Evolutionary conservation across 345 rosid genomes (phyloP), one percentile per base, ranked within the genome.

Genomic region (Luvunga scandens): DNA sequence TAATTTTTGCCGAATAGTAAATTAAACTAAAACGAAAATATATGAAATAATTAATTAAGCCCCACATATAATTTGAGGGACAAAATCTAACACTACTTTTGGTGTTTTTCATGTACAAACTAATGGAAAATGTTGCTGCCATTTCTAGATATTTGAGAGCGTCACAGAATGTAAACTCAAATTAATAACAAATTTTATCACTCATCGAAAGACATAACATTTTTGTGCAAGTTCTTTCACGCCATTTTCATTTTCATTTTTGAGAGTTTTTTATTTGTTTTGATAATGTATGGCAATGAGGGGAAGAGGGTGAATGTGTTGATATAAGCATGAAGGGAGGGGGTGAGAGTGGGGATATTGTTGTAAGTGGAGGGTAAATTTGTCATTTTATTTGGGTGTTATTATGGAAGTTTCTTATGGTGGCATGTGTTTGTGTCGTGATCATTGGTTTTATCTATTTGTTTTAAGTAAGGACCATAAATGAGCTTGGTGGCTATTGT

Each of bases 231-330:
- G 7, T 34, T 34, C 38, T 34, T 34, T 34, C 38, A 33, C 7
- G 5, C 38, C 38, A 34, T 34, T 34, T 34, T 5, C 38, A 34
- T 34, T 34, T 34, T 34, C 96, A 90, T 89, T 67, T 66, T 39
- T 31, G 27, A 9, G 38, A 28, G 34, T 22, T 65, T 45, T 18
- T 69, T 24, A 9, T 69, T 45, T 45, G 56, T 48, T 18, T 16
- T 69, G 59, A 19, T 45, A 45, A 45, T 45, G 50, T 18, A 13
- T 25, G 5, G 28, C 42, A 21, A 4, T 36, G 76, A 73, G 56
- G 36, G 36, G 66, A 53, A 53, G 21, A 19, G n/a, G 57, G 57
- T 18, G 60, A 6, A 9, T 4, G 36, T 27, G 13, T 72, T 16
- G 50, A 45, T 64, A 45, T 19, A 65, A n/a, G 36, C 4, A 66